Conservation (phyloP, 2,329 filamentous ascomycete species). For the Fusarium sp. region DNA sequence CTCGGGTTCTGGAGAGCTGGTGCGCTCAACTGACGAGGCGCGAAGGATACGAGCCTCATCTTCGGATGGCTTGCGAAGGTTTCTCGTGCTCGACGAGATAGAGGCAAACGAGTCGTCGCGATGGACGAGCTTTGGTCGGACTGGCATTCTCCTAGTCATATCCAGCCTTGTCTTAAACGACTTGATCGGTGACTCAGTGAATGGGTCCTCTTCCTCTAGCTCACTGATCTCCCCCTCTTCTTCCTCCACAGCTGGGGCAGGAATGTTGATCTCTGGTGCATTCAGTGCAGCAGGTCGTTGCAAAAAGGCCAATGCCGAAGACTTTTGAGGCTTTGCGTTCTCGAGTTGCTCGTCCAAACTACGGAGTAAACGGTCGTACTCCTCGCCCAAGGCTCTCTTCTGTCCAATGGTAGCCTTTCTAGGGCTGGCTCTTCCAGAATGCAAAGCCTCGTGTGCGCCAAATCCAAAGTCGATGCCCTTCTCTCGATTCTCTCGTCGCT, state of each 20-base stretch:
- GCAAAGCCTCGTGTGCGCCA: conserved; percentile 61
- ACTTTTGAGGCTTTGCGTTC: conserved; percentile 37
- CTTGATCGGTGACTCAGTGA: conserved; percentile 36
- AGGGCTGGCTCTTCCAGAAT: conserved; percentile 51
- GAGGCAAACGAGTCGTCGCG: conserved; percentile 40
- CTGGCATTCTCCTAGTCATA: conserved; percentile 28
- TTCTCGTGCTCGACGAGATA: conserved; percentile 26
- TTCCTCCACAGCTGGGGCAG: conserved; percentile 10
- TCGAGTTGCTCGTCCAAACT: conserved; percentile 57
- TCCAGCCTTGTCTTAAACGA: conserved; percentile 41
- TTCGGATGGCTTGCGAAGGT: conserved; percentile 31
- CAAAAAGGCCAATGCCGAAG: conserved; percentile 36
- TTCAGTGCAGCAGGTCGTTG: conserved; percentile 20
- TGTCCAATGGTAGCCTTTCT: conserved; percentile 41
- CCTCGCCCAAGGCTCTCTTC: conserved; percentile 47
- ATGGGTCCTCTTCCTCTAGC: conserved; percentile 59
- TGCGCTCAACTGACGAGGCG: conserved; percentile 32
- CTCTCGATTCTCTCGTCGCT: conserved; percentile 36
- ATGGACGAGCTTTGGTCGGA: conserved; percentile 45
- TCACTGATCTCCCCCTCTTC: conserved; percentile 58
- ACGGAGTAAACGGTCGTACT: conserved; percentile 59
- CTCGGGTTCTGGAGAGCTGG: conserved; percentile 29
- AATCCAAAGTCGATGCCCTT: conserved; percentile 67
- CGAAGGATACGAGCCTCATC: conserved; percentile 35
- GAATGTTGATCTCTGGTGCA: not conserved